phyloP scores from a whole-genome alignment of 257 asterid species.

The Schizonepeta tenuifolia region DNA sequence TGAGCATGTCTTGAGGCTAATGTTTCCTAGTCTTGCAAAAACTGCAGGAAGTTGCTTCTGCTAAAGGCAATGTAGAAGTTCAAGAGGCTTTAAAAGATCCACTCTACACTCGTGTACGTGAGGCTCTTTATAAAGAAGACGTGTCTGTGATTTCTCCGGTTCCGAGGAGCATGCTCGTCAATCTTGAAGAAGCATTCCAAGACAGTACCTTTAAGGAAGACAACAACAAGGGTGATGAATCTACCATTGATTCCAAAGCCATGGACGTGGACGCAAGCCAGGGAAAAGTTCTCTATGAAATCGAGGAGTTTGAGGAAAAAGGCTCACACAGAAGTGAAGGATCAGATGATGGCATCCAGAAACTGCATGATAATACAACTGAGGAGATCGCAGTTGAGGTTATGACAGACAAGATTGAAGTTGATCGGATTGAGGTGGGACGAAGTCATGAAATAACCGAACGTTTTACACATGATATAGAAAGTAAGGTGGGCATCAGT shows the following conservation, averaged over 20 bases:
- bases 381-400: slow-evolving; percentile 36
- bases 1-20: slow-evolving; percentile 6
- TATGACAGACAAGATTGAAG: slow-evolving; percentile 28
- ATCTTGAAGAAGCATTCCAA: slow-evolving; percentile 35
- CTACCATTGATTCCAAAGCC: slow-evolving; percentile 27
- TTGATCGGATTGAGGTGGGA: slow-evolving; percentile 45
- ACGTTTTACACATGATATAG: slow-evolving; percentile 21
- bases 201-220: slow-evolving; percentile 19
- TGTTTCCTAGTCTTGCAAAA: slow-evolving; percentile 29
- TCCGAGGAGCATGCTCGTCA: slow-evolving; percentile 26
- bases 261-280: slow-evolving; percentile 29
- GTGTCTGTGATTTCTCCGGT: slow-evolving; percentile 22
- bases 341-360: slow-evolving; percentile 28
- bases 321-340: slow-evolving; percentile 34
- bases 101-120: slow-evolving; percentile 50
- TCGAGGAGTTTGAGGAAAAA: slow-evolving; percentile 58
- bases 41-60: slow-evolving; percentile 78
- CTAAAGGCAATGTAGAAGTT: slow-evolving; percentile 60
- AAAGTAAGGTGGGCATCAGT: slow-evolving; percentile 39
- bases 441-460: slow-evolving; percentile 36
- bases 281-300: slow-evolving; percentile 41
- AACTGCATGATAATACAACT: slow-evolving; percentile 15
- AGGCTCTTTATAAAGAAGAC: slow-evolving; percentile 55
- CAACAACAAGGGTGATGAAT: slow-evolving; percentile 16
- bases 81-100: slow-evolving; percentile 63